Conservation (phyloP, 179 eudicot genomes). For the Beta corolliflora region DNA sequence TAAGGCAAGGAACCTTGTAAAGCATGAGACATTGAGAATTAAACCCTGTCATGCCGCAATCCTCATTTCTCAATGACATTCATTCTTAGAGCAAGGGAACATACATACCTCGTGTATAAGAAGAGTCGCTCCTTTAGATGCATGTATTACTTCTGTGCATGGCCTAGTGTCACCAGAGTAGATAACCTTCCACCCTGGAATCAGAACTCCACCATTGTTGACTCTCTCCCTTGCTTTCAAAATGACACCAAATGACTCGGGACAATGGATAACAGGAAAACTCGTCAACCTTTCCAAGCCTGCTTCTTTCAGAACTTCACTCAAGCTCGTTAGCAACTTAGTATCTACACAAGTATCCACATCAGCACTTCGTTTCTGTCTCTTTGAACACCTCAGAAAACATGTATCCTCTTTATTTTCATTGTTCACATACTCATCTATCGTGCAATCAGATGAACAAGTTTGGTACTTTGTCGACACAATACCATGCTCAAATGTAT, state of each 20-base stretch:
- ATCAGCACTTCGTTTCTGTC: constrained; percentile 34
- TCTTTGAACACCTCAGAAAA: constrained; percentile 60
- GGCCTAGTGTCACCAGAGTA: constrained; percentile 92
- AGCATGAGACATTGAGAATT: not conserved
- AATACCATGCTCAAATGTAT: constrained; percentile 32
- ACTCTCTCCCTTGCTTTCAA: constrained; percentile 59
- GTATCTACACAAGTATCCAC: constrained; percentile 32
- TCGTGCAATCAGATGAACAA: constrained; percentile 13
- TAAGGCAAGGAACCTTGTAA: not conserved
- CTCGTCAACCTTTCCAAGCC: constrained; percentile 65
- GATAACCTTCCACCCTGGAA: constrained; percentile 85
- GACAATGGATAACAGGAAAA: constrained; percentile 83
- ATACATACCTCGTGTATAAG: constrained; percentile 85
- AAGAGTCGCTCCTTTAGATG: constrained; percentile 73
- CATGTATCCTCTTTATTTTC: constrained; percentile 30
- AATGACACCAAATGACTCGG: constrained; percentile 69
- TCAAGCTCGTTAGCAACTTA: constrained; percentile 42
- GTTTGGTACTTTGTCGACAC: constrained; percentile 27
- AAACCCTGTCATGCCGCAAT: not conserved
- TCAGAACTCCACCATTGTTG: constrained; percentile 43
- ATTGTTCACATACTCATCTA: constrained; percentile 1
- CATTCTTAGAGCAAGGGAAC: not conserved
- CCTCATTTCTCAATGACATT: too few relatives aligned
- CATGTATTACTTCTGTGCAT: constrained; percentile 57
- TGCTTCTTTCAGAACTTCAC: constrained; percentile 51